Base-by-base conservation (phyloP, 164 flowering plant species). In the Tinospora cordifolia region DNA sequence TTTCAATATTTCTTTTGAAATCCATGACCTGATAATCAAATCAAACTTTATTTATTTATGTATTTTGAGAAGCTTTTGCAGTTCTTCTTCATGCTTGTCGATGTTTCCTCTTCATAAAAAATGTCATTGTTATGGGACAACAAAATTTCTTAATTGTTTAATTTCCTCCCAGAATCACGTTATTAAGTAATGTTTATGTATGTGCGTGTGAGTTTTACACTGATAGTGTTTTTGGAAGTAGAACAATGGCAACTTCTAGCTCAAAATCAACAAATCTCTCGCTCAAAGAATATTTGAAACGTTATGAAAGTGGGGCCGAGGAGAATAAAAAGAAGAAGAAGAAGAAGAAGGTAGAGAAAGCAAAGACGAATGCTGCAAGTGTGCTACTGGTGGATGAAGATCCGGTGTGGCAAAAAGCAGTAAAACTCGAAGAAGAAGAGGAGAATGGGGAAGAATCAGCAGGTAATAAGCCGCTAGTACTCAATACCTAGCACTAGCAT, bases 391-490 rank as follows among this genome's bases (percentile, higher is more conserved):
- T 93, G 17, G 97, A 93, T 75, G 94, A 84, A 80, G 97, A 93
- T 72, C 98, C 98, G 14, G 79, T 82, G 11, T 93, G 98, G 98
- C 88, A 87, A 40, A 90, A 87, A 74, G 88, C 90, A 0, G 81
- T 88, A 2, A 74, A 73, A 13, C 69, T 81, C 44, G 87, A 78
- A 5, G 88, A 87, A 67, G 91, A 90, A 36, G 81, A 81, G 3
- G 81, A 81, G 3, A 73, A 76, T 9, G 83, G 49, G 0, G 83
- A 83, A 60, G 88, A 85, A 63, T 87, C 87, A 27, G 79, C 84
- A 0, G 95, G 96, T 88, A 83, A 74, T 67, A 21, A 14, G 30
- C 14, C 0, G 25, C 14, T 62, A 19, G 11, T 12, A 30, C 12
- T n/a, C 14, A 6, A 13, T 65, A 49, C 26, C 40, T 15, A 19